Evolutionary conservation across 345 rosid genomes (phyloP).

Genomic region (Brassica carinata): DNA sequence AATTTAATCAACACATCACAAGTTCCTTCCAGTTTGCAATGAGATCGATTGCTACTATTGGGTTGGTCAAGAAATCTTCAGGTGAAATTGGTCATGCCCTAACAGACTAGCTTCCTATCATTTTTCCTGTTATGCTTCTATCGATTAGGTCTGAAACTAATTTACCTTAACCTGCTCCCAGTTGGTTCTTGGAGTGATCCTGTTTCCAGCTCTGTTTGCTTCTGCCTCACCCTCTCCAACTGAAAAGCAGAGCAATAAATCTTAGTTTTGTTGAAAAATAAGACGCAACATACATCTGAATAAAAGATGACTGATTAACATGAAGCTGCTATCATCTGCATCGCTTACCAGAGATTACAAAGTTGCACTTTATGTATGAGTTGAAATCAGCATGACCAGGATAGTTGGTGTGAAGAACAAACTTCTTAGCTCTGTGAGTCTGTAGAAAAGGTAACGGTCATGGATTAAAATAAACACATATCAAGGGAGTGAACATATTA

Average conservation of each 20-base stretch:
- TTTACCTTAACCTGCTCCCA: slow-evolving; percentile 99
- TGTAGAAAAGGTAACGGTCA: slow-evolving; percentile 48
- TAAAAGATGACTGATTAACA: no score
- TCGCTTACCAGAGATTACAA: slow-evolving; percentile 60
- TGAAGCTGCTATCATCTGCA: slow-evolving; percentile 32
- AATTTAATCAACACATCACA: background rate
- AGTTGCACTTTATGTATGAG: slow-evolving; percentile 94
- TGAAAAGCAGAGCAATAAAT: slow-evolving; percentile 32
- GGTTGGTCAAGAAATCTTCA: background rate
- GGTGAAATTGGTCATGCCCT: background rate
- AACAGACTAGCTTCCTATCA: slow-evolving; percentile 25
- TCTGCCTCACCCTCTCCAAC: slow-evolving; percentile 51
- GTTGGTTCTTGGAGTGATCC: slow-evolving; percentile 81
- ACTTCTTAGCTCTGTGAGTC: slow-evolving; percentile 93
- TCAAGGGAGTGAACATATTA: slow-evolving; percentile 15
- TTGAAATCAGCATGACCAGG: slow-evolving; percentile 99
- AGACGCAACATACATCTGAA: background rate
- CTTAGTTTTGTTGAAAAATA: background rate
- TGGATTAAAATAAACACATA: slow-evolving; percentile 2
- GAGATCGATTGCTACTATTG: background rate
- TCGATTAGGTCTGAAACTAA: background rate
- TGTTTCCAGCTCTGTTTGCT: slow-evolving; percentile 55
- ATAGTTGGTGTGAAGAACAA: slow-evolving; percentile 92
- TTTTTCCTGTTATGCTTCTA: slow-evolving; percentile 3
- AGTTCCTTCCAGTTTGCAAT: slow-evolving; percentile 4